These are phyloP conservation scores for Sarocladium strictum DNA, from an alignment of 2,329 filamentous ascomycete species.

Conservation along the genomic window DNA sequence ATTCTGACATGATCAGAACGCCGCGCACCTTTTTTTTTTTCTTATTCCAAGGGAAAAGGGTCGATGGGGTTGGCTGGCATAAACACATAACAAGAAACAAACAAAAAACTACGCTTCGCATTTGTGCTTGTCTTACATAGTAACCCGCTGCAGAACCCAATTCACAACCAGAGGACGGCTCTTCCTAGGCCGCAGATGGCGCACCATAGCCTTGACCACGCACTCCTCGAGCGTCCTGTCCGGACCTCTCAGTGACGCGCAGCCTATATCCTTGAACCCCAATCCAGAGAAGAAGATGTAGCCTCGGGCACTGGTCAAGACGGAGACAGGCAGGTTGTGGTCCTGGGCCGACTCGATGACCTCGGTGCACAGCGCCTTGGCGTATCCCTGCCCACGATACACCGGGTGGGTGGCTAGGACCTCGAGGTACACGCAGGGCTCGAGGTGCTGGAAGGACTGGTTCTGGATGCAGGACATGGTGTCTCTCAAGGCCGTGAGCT, in stretches of 20 bases:
- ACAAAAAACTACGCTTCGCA: no score
- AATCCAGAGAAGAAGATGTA: slow-evolving; percentile 4
- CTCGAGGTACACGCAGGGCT: neutral
- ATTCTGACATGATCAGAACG: no score
- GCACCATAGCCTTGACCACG: neutral
- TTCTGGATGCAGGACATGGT: neutral
- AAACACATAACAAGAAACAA: no score
- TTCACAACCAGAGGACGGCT: neutral
- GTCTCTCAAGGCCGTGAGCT: neutral
- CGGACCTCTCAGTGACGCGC: neutral
- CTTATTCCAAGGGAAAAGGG: no score
- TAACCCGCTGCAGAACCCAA: neutral
- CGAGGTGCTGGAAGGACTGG: neutral
- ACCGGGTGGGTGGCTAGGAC: neutral
- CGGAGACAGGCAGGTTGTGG: neutral
- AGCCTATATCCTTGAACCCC: neutral
- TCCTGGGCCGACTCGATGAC: neutral
- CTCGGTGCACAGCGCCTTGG: neutral
- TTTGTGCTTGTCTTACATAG: neutral
- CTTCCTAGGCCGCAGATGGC: neutral
- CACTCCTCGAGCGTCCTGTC: neutral
- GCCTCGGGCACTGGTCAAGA: neutral
- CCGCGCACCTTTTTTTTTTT: no score
- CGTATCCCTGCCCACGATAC: neutral
- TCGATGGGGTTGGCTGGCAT: no score